Percentiles rank a stretch among this genome's conserved stretches.
Evolutionary conservation across 176 grass and related monocot genomes (phyloP).

Genomic region (Bolboschoenus planiculmis): DNA sequence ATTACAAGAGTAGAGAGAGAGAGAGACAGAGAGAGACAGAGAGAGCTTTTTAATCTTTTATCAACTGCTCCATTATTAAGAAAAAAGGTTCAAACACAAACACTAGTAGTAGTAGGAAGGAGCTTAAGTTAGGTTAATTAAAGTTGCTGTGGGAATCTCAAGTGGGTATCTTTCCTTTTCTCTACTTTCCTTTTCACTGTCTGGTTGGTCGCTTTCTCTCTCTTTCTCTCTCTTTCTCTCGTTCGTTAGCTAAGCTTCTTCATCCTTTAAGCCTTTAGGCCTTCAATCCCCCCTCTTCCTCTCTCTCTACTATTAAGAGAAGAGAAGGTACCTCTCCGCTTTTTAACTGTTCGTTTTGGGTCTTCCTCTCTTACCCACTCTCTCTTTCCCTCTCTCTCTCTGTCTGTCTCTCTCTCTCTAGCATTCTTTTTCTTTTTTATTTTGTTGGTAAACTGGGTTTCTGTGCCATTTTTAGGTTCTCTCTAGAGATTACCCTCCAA

Average conservation of each 20-base stretch:
- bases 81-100: conserved; percentile 15
- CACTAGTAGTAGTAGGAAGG: no score
- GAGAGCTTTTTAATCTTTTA: conserved; percentile 14
- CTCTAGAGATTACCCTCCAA: background rate
- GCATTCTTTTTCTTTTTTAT: background rate
- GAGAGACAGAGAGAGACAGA: no score
- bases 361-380: background rate
- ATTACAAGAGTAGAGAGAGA: background rate
- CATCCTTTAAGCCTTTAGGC: background rate
- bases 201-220: conserved; percentile 21
- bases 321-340: conserved; percentile 11
- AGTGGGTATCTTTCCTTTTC: conserved; percentile 34
- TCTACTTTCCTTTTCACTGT: conserved; percentile 29
- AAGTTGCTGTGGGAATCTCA: conserved; percentile 21
- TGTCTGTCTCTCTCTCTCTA: background rate
- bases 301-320: conserved; percentile 13
- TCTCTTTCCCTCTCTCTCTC: background rate
- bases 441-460: conserved; percentile 15
- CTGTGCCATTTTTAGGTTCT: conserved; percentile 9
- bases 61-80: conserved; percentile 25
- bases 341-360: conserved; percentile 12
- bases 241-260: background rate
- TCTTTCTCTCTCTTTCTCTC: conserved; percentile 1
- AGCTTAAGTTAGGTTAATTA: conserved; percentile 22
- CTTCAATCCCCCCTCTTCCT: background rate